Evolutionary conservation across 208 protist genomes (phyloP).

Genomic region (Zelonia costaricensis): DNA sequence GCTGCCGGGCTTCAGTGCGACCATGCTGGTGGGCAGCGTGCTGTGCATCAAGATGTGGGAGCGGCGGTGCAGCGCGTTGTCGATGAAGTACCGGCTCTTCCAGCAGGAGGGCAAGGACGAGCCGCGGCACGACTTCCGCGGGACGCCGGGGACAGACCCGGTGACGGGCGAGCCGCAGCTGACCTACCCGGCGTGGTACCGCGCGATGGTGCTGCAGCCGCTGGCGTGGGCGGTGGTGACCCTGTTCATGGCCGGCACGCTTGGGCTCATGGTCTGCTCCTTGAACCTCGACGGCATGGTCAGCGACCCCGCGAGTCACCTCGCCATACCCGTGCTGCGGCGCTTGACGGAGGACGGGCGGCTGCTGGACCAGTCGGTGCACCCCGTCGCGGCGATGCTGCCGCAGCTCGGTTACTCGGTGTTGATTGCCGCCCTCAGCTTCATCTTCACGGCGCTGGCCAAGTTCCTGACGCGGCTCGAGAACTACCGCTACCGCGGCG

Average conservation of each 20-base stretch:
- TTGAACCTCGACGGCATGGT: conserved; percentile 60
- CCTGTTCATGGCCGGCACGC: conserved; percentile 37
- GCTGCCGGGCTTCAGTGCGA: conserved; percentile 33
- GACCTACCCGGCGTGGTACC: conserved; percentile 50
- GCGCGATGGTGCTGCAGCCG: conserved; percentile 37
- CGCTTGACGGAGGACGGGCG: conserved; percentile 38
- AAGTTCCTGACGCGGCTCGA: conserved; percentile 56
- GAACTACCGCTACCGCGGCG: conserved; percentile 59
- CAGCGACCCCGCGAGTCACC: conserved; percentile 18
- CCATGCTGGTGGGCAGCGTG: conserved; percentile 56
- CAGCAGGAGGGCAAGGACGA: conserved; percentile 47
- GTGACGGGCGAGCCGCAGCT: conserved; percentile 45
- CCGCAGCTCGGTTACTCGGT: conserved; percentile 46
- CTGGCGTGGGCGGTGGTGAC: conserved; percentile 39
- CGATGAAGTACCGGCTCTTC: conserved; percentile 45
- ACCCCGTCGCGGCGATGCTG: conserved; percentile 29
- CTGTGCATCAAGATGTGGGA: conserved; percentile 70
- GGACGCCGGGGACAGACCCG: conserved; percentile 26
- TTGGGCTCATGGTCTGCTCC: conserved; percentile 44
- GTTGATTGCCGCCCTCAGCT: conserved; percentile 40
- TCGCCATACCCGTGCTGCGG: conserved; percentile 28
- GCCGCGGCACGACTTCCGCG: conserved; percentile 41
- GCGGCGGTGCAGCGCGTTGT: conserved; percentile 41
- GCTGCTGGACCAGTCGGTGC: conserved; percentile 38
- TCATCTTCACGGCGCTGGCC: conserved; percentile 48